phyloP scores from a whole-genome alignment of 805 yeast species.

The Ogataea neopini region DNA sequence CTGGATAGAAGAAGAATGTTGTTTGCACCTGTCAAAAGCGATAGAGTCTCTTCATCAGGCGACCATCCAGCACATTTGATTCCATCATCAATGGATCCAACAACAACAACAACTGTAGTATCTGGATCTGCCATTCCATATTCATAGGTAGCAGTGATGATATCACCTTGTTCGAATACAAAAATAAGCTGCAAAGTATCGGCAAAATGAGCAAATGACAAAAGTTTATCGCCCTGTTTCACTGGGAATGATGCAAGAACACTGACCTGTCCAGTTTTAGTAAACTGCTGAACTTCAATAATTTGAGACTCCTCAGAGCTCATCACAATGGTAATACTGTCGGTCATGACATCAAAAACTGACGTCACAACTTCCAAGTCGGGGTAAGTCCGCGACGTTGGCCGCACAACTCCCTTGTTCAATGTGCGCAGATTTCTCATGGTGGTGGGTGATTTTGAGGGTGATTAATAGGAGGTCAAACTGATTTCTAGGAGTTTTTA shows the following conservation, averaged over 20 bases:
- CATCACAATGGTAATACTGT: slow-evolving; percentile 67
- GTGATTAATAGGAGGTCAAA: no score
- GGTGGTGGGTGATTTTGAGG: no score
- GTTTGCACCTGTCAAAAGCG: slow-evolving; percentile 61
- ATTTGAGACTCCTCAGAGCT: slow-evolving; percentile 53
- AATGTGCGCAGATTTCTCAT: slow-evolving; percentile 40
- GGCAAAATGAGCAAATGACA: slow-evolving; percentile 66
- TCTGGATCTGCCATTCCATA: slow-evolving; percentile 45
- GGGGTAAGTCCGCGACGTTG: slow-evolving; percentile 60
- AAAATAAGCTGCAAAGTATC: slow-evolving; percentile 68
- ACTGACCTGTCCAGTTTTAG: slow-evolving; percentile 59
- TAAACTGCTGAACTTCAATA: slow-evolving; percentile 75
- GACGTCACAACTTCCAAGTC: slow-evolving; percentile 57
- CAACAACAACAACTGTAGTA: slow-evolving; percentile 65
- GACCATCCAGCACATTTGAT: slow-evolving; percentile 80
- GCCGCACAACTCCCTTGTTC: slow-evolving; percentile 54
- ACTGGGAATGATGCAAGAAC: slow-evolving; percentile 63
- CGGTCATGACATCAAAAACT: slow-evolving; percentile 71
- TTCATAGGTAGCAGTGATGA: slow-evolving; percentile 66
- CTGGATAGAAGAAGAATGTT: slow-evolving; percentile 70
- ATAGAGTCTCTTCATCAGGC: slow-evolving; percentile 84
- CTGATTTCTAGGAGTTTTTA: no score
- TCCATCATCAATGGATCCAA: slow-evolving; percentile 81
- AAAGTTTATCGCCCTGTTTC: slow-evolving; percentile 42
- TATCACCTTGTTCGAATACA: slow-evolving; percentile 75